Base-by-base conservation (phyloP, 2,329 filamentous ascomycete genomes). In the Ilyonectria robusta region DNA sequence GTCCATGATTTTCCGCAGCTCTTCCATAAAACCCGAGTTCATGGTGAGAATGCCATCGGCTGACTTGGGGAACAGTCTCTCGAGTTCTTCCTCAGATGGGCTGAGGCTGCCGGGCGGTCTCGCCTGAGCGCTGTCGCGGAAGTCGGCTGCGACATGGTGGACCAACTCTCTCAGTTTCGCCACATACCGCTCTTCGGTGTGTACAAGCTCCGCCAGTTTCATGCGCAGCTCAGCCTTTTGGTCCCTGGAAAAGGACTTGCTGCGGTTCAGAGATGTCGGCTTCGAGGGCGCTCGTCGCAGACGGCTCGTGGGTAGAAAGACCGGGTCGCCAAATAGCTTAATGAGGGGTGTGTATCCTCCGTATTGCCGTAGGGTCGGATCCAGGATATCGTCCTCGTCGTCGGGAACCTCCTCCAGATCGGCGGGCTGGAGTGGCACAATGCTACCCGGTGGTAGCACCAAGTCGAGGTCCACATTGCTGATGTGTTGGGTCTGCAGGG, bases 161-260 rank as follows among this genome's bases (percentile, higher is more conserved):
- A 97, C 92, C 67, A 99, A 83, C 72, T 96, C 93, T 68, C 93
- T 89, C 63, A 99, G 82, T 80, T 98, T 98, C 74, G 88, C 87
- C 47, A 99, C 94, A 80, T 98, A 99, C 79, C 94, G 92, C 78
- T 96, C 94, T 79, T 99, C 96, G 0, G 96, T 99, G 75, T 97
- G 93, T 37, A 98, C 89, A 66, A 98, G 83, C 79, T 99, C 96
- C 66, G 89, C 91, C 86, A 99, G 91, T 79, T 97, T 95, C 80
- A 95, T 92, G 46, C 95, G 90, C 72, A 98, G 84, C 59, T 93
- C 92, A 72, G 94, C 88, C 77, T 97, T 97, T 77, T 98, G 94
- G 63, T 93, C 90, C 72, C 90, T 91, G 40, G 91, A 87, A 75
- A 98, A 97, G 0, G 91, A 89, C 74, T 91, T 93, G 73, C 89